A percentile compares a stretch with the other conserved stretches of the same genome.
Evolutionary conservation across 768 basidiomycete species (phyloP).

Genomic region (Udeniomyces megalosporus): DNA sequence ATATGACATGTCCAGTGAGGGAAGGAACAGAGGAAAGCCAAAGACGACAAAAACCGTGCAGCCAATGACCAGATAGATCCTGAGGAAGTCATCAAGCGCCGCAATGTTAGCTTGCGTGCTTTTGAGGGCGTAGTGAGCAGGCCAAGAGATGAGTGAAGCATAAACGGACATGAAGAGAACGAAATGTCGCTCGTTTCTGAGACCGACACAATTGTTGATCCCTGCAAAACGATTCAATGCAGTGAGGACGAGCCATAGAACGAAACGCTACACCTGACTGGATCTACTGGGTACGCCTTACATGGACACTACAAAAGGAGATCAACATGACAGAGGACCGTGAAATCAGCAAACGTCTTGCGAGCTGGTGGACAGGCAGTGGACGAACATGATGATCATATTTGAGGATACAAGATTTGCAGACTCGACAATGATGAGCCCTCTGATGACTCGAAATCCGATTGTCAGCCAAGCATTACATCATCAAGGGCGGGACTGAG

Average conservation of each 20-base stretch:
- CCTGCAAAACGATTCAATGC: conserved; percentile 35
- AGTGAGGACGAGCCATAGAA: no score
- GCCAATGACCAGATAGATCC: conserved; percentile 62
- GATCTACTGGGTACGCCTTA: conserved; percentile 21
- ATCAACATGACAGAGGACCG: background rate
- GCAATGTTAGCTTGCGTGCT: background rate
- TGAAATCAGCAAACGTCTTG: background rate
- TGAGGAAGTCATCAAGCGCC: conserved; percentile 23
- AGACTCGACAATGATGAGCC: conserved; percentile 83
- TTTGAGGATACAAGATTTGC: conserved; percentile 74
- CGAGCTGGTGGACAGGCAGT: conserved; percentile 33
- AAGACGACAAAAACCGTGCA: conserved; percentile 45
- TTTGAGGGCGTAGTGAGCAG: background rate
- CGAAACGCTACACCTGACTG: no score
- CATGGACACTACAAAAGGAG: conserved; percentile 29
- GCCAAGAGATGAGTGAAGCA: background rate
- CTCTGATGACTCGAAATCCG: conserved; percentile 44
- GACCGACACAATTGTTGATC: conserved; percentile 94
- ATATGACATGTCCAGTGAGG: conserved; percentile 37
- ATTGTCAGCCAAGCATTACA: no score
- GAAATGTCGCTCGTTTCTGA: conserved; percentile 92
- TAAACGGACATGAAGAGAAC: conserved; percentile 73
- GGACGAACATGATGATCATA: conserved; percentile 83
- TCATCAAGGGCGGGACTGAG: no score
- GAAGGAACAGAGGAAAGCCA: conserved; percentile 47